These are phyloP conservation scores for Drechslerella coelobrocha DNA, from an alignment of 2,329 filamentous ascomycete genomes.

Conservation along the genomic window DNA sequence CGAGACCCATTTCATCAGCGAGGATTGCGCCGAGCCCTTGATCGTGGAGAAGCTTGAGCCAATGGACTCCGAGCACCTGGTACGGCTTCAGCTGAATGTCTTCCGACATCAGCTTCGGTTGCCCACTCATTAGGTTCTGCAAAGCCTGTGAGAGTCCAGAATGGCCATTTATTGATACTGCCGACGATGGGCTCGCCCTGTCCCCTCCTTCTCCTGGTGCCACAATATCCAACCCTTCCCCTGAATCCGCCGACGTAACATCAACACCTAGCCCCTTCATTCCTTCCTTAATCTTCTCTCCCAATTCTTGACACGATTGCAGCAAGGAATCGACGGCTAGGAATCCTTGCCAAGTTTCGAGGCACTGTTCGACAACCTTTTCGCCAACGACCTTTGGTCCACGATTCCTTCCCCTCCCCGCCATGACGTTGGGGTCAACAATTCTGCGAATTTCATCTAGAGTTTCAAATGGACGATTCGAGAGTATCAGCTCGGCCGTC, in stretches of 20 bases:
- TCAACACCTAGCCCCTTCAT: slow-evolving; percentile 74
- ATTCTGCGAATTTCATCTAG: slow-evolving; percentile 69
- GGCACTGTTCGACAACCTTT: slow-evolving; percentile 70
- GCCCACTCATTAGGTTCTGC: slow-evolving; percentile 64
- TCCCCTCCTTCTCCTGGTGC: slow-evolving; percentile 56
- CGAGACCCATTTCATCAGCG: slow-evolving; percentile 95
- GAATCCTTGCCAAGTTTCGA: slow-evolving; percentile 79
- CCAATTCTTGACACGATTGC: slow-evolving; percentile 74
- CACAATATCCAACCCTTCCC: slow-evolving; percentile 65
- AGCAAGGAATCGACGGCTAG: slow-evolving; percentile 84
- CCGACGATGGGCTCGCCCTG: slow-evolving; percentile 74
- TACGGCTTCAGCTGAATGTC: slow-evolving; percentile 86
- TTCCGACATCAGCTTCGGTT: slow-evolving; percentile 79
- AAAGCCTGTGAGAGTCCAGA: slow-evolving; percentile 55
- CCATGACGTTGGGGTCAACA: slow-evolving; percentile 64
- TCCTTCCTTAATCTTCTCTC: slow-evolving; percentile 69
- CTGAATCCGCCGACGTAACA: slow-evolving; percentile 66
- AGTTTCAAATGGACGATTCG: slow-evolving; percentile 74
- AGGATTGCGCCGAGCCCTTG: slow-evolving; percentile 85
- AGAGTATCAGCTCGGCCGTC: slow-evolving; percentile 72
- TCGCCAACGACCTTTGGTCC: slow-evolving; percentile 68
- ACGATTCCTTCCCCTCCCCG: slow-evolving; percentile 62
- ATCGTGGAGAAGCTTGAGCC: slow-evolving; percentile 83
- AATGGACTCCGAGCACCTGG: slow-evolving; percentile 92
- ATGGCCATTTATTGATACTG: slow-evolving; percentile 60